Conservation (phyloP, 306 rosid genomes). For the Vigna angularis region DNA sequence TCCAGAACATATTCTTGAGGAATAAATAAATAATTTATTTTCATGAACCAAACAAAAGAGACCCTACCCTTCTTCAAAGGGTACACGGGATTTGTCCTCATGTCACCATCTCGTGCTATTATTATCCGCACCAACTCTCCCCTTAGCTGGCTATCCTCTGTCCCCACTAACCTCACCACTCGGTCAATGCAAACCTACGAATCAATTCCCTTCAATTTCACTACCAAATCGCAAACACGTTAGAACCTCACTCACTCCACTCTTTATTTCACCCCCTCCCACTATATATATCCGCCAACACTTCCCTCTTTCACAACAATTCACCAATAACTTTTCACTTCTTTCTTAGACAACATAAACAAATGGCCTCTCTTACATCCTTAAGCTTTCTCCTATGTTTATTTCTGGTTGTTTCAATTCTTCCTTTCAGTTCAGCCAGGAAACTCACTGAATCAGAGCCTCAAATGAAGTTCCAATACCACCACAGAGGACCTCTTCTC, state of each 20-base stretch:
- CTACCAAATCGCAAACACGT: constrained; percentile 17
- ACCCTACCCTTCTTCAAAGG: constrained; percentile 3
- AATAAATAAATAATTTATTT: neutral
- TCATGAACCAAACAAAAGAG: neutral
- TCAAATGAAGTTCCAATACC: neutral
- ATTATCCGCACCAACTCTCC: neutral
- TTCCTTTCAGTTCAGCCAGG: too few relatives aligned
- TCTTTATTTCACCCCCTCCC: neutral
- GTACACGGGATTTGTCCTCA: neutral
- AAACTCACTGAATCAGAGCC: too few relatives aligned
- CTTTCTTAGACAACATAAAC: neutral
- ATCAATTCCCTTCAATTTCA: neutral
- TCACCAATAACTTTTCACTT: neutral
- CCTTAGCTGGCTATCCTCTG: constrained; percentile 47
- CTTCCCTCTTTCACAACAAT: neutral
- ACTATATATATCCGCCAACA: constrained; percentile 14
- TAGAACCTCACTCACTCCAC: neutral
- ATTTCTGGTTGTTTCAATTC: too few relatives aligned
- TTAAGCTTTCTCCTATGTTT: too few relatives aligned
- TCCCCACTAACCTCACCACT: neutral
- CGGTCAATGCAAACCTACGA: too few relatives aligned
- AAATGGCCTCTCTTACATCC: too few relatives aligned
- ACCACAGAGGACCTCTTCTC: too few relatives aligned
- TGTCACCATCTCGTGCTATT: neutral
- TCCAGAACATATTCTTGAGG: constrained; percentile 11